Evolutionary conservation across 495 filamentous ascomycete genomes (phyloP).

Genomic region (Cudoniella acicularis): DNA sequence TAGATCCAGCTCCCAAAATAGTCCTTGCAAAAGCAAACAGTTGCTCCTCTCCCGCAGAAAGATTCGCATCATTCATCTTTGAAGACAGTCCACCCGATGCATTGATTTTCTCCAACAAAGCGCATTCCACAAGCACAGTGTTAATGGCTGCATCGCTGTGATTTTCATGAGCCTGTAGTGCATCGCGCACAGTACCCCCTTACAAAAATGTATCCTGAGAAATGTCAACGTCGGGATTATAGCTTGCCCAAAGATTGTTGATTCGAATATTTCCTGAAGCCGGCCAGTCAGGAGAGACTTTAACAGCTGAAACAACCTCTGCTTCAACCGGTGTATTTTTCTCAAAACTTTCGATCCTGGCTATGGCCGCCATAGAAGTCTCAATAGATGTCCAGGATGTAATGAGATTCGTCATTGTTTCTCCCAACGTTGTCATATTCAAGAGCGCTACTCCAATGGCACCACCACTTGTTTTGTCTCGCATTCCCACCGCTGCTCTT

Average conservation of each 20-base stretch:
- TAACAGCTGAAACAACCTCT: slow-evolving; percentile 22
- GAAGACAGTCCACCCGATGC: too few species aligned
- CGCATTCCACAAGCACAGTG: too few species aligned
- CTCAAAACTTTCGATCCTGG: slow-evolving; percentile 37
- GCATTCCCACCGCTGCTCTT: slow-evolving; percentile 24
- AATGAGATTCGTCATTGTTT: slow-evolving; percentile 34
- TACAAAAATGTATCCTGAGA: too few species aligned
- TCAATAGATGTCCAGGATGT: slow-evolving; percentile 42
- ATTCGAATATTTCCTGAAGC: slow-evolving; percentile 24
- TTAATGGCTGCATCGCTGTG: too few species aligned
- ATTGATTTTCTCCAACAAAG: too few species aligned
- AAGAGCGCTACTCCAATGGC: slow-evolving; percentile 37
- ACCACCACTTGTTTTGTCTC: slow-evolving; percentile 22
- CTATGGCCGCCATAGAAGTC: slow-evolving; percentile 45
- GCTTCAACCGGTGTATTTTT: slow-evolving; percentile 32
- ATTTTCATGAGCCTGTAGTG: too few species aligned
- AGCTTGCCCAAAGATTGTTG: slow-evolving; percentile 29
- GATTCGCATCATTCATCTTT: too few species aligned
- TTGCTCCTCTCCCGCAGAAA: too few species aligned
- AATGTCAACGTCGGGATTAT: slow-evolving; percentile 30
- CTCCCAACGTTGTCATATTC: slow-evolving; percentile 30
- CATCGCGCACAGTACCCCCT: too few species aligned
- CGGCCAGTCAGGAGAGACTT: slow-evolving; percentile 29
- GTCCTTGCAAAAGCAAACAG: too few species aligned
- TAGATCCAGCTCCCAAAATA: too few species aligned